Base-by-base conservation (phyloP, 78 protist species). In the Bodo saltans region DNA sequence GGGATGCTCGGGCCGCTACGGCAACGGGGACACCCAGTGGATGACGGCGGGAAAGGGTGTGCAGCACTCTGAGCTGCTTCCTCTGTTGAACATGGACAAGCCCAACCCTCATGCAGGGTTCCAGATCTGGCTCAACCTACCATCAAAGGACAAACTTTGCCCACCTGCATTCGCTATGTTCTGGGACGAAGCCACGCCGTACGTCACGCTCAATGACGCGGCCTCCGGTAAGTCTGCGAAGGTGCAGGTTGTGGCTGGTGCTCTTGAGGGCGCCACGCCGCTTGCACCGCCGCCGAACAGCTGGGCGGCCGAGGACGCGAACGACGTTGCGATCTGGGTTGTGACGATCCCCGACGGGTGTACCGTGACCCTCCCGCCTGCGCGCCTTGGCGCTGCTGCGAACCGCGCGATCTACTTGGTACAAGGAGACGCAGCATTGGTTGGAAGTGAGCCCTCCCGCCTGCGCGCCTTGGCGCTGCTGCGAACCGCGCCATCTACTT, bases 121-220 rank as follows among this genome's bases (percentile, higher is more conserved):
- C 78, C 87, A 83, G 71, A 28, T 84, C 53, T 84, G 88, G 88
- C 53, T 74, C 38, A 84, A 84, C 82, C 82, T 84, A 21, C 82
- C 81, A 26, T 2, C 26, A 23, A 11, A 1, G 47, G 0, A 2
- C 70, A 84, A 84, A 69, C 37, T 8, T 32, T 60, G 33, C 28
- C 39, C 68, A 11, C 88, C 88, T 3, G 17, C 29, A 53, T 84
- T 52, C 68, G 0, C 38, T 2, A 78, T 78, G 84, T 37, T 84
- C 35, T 78, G 88, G 84, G 21, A 0, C 21, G 75, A 75, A 32
- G 8, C 3, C 21, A 28, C 75, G 42, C 41, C 80, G 28, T 0
- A 12, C 32, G 78, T 28, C 28, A 0, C 32, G 40, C 40, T 34
- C 72, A 25, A 35, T 23, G 37, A 23, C 33, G 75, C 71, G n/a